Base-by-base conservation (phyloP, 1,139 yeast genomes). In the Taphrina pruni region DNA sequence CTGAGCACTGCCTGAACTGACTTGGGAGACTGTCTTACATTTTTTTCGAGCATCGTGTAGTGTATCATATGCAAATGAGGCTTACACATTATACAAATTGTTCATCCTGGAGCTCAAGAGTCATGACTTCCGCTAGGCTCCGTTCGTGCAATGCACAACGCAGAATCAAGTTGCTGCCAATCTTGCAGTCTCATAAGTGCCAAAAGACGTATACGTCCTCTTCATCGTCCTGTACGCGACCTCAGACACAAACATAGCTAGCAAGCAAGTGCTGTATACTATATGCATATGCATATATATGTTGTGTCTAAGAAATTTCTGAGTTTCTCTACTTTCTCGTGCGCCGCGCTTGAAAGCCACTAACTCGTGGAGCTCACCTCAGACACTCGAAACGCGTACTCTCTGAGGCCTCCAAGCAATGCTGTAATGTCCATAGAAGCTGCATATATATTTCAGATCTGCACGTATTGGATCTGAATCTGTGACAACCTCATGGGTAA, bases 401-500 rank as follows among this genome's bases (percentile, higher is more conserved):
- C 48, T 45, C 48, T n/a, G 20, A 45, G 8, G 20, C 20, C 48
- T 14, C 43, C 48, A 45, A 17, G 20, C 48, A 45, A 12, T 12
- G n/a, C 20, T 14, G 20, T 7, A 45, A 45, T 11, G 38, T 32
- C 17, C n/a, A 50, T 7, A 17, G 35, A 26, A 35, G 36, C 2
- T 26, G 32, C 32, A 26, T 2, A 26, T 4, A 26, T 26, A 4
- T 2, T 26, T 2, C 32, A 26, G 2, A 26, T 26, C 32, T 26
- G 32, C 32, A 26, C 32, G 32, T 26, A 2, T 26, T 26, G 32
- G 4, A 26, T 26, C 32, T 26, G 4, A 4, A 26, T 26, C 32
- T 26, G 32, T 26, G 4, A 26, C 32, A 26, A 26, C 38, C 17
- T 50, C 20, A 64, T 64, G 69, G 69, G 69, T 38, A 65, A 65